These are phyloP conservation scores for Linnemannia zychae DNA, from an alignment of 192 early-diverging fungal genomes.

Conservation along the genomic window DNA sequence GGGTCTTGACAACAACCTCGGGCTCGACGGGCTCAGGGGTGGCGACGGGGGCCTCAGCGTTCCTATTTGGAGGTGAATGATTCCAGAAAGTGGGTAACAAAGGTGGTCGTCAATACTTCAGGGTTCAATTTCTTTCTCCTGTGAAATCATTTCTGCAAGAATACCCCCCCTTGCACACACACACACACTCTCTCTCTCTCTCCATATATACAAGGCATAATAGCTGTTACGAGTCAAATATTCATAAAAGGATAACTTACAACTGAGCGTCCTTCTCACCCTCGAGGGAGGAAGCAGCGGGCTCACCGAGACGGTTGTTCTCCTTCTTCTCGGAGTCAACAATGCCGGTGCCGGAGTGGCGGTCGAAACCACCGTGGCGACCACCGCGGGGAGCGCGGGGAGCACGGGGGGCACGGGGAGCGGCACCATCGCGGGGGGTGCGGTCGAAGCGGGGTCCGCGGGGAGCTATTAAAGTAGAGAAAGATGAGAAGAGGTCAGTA, in stretches of 20 bases:
- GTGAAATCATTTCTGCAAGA: neutral
- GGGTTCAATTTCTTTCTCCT: conserved; percentile 8
- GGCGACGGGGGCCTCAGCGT: conserved; percentile 50
- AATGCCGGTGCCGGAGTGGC: conserved; percentile 85
- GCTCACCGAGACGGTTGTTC: conserved; percentile 86
- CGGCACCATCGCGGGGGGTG: conserved; percentile 54
- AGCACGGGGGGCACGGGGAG: conserved; percentile 57
- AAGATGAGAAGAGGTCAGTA: neutral
- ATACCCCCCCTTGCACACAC: too few relatives aligned
- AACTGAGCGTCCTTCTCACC: conserved; percentile 67
- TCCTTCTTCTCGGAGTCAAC: conserved; percentile 93
- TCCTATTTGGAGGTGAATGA: conserved; percentile 10
- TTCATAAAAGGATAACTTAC: conserved; percentile 53
- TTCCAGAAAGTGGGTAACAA: neutral
- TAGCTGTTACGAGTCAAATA: too few relatives aligned
- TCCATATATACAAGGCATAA: too few relatives aligned
- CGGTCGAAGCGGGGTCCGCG: conserved; percentile 57
- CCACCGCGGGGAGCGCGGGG: conserved; percentile 59
- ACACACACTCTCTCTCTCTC: too few relatives aligned
- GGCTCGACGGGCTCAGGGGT: conserved; percentile 66
- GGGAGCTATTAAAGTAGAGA: conserved; percentile 28
- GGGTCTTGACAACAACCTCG: conserved; percentile 87
- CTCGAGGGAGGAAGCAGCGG: conserved; percentile 69
- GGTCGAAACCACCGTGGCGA: conserved; percentile 80
- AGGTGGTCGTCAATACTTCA: conserved; percentile 2